Evolutionary conservation across 2,329 filamentous ascomycete genomes (phyloP).

Genomic region (Pseudohalonectria lignicola): DNA sequence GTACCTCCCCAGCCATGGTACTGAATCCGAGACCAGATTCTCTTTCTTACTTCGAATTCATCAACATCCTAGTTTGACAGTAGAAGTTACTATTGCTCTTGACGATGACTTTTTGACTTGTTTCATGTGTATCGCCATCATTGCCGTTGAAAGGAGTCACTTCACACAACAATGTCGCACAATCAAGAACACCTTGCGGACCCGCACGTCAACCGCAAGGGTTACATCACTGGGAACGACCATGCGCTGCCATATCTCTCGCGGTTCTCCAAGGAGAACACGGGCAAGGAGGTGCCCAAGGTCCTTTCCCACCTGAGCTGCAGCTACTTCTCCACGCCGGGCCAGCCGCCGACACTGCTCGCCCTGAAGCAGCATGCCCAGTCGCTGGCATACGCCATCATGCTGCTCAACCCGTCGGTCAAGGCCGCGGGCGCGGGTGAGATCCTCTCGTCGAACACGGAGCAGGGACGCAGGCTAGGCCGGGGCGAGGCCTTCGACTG

Average conservation of each 20-base stretch:
- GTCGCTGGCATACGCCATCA: constrained; percentile 41
- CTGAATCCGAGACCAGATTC: no score
- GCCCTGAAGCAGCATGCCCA: constrained; percentile 50
- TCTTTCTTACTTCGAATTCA: no score
- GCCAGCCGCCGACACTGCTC: constrained; percentile 39
- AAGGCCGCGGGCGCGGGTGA: background rate
- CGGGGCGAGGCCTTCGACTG: constrained; percentile 28
- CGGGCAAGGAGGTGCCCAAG: constrained; percentile 16
- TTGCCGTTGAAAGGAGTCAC: background rate
- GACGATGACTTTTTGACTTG: no score
- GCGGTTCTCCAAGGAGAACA: constrained; percentile 22
- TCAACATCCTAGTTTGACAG: no score
- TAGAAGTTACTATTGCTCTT: no score
- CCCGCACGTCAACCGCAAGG: constrained; percentile 5
- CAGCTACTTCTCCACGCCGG: constrained; percentile 42
- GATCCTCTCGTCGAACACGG: constrained; percentile 8
- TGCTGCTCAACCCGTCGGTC: constrained; percentile 26
- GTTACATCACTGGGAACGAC: constrained; percentile 23
- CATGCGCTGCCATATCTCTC: constrained; percentile 29
- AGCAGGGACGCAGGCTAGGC: background rate
- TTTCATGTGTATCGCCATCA: no score
- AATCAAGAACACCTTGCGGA: constrained; percentile 8
- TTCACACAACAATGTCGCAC: constrained; percentile 7
- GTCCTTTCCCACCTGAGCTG: constrained; percentile 42
- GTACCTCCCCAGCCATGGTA: no score